Percentiles rank a stretch among this genome's conserved stretches.
Conservation (phyloP, 2,329 filamentous ascomycete genomes). For the Microsporum audouinii region DNA sequence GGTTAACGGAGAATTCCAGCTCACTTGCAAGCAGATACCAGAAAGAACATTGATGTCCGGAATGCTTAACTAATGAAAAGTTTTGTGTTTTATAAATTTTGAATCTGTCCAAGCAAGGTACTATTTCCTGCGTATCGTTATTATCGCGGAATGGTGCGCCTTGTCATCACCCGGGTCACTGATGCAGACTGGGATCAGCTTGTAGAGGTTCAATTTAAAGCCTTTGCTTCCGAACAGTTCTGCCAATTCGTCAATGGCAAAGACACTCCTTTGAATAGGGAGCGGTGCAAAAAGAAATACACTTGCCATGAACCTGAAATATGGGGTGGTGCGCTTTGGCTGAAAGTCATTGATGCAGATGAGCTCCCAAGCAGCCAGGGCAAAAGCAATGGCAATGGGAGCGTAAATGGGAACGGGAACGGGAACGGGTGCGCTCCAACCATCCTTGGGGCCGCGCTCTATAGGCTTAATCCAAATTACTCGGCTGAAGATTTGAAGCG, state of each 20-base stretch:
- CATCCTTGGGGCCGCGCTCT: constrained; percentile 10
- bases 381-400: not conserved
- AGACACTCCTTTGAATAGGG: constrained; percentile 8
- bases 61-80: not conserved
- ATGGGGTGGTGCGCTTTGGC: constrained; percentile 9
- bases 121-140: not conserved
- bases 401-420: not conserved
- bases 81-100: not conserved
- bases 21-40: not conserved
- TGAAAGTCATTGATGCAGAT: constrained; percentile 11
- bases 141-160: constrained; percentile 4
- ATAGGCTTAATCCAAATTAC: constrained; percentile 9
- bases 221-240: constrained; percentile 11
- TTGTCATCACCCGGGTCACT: constrained; percentile 7
- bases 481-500: not conserved
- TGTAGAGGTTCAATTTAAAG: constrained; percentile 9
- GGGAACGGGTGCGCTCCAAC: not conserved
- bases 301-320: not conserved
- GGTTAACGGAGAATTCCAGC: not conserved
- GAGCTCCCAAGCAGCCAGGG: not conserved
- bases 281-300: constrained; percentile 8
- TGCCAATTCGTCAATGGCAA: constrained; percentile 6
- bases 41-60: not conserved
- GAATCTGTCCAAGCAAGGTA: not conserved
- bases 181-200: constrained; percentile 13